Evolutionary conservation across 2,329 filamentous ascomycete genomes (phyloP).

Genomic region (Onygena corvina): DNA sequence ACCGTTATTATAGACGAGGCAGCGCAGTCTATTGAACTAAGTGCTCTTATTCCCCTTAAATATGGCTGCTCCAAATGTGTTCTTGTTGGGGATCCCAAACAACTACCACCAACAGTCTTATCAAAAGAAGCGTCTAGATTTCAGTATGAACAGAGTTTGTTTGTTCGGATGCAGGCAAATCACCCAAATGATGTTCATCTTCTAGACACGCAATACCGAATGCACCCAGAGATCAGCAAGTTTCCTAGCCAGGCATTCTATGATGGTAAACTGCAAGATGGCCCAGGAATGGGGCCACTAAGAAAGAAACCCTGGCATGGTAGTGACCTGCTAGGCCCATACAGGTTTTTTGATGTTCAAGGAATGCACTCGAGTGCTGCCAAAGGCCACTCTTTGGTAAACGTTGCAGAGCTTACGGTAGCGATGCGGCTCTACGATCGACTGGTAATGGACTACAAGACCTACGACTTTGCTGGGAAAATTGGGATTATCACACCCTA

Average conservation of each 20-base stretch:
- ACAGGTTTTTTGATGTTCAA: conserved; percentile 92
- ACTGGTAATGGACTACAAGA: conserved; percentile 58
- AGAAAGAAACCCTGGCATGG: conserved; percentile 76
- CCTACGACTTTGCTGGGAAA: conserved; percentile 62
- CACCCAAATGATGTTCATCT: conserved; percentile 79
- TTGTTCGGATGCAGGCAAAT: conserved; percentile 95
- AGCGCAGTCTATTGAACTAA: conserved; percentile 94
- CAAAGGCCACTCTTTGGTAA: conserved; percentile 80
- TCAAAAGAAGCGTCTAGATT: conserved; percentile 85
- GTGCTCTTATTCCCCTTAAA: conserved; percentile 89
- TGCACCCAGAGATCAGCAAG: conserved; percentile 91
- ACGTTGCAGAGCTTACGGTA: conserved; percentile 72
- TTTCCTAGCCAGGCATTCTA: conserved; percentile 93
- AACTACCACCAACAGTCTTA: conserved; percentile 87
- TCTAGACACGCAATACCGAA: conserved; percentile 95
- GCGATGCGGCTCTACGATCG: conserved; percentile 75
- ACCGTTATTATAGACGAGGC: conserved; percentile 98
- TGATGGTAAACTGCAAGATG: conserved; percentile 74
- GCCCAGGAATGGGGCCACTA: conserved; percentile 64
- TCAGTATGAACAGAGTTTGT: conserved; percentile 94
- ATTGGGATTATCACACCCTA: conserved; percentile 97
- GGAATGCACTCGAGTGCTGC: conserved; percentile 73
- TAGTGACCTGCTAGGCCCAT: conserved; percentile 70
- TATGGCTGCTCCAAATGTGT: conserved; percentile 96
- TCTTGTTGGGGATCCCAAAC: conserved; percentile 93